Conservation (phyloP, 106 monocot species). For the Iris macrosiphon region DNA sequence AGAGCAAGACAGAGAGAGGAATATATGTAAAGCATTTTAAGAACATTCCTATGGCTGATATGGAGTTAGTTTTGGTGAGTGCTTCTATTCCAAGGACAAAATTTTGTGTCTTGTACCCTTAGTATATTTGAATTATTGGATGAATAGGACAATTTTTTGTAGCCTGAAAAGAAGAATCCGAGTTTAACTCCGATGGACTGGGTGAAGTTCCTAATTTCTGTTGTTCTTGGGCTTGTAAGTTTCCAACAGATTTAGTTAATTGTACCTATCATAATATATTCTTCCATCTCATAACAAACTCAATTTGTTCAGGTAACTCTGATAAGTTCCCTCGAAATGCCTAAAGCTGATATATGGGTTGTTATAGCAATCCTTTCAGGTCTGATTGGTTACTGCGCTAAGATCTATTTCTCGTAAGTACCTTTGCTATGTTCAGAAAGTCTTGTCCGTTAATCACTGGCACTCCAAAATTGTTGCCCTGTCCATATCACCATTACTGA, state of each 20-base stretch:
- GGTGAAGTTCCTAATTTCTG: slow-evolving; percentile 82
- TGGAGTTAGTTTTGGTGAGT: slow-evolving; percentile 94
- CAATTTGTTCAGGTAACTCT: slow-evolving; percentile 52
- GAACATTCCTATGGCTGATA: slow-evolving; percentile 97
- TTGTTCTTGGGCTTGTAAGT: slow-evolving; percentile 77
- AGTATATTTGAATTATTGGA: no score
- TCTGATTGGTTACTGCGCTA: slow-evolving; percentile 89
- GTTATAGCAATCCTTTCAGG: slow-evolving; percentile 84
- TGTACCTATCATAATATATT: not conserved
- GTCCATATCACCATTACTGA: no score
- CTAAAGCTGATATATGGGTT: slow-evolving; percentile 88
- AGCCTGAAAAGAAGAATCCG: slow-evolving; percentile 99
- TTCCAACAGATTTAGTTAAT: not conserved
- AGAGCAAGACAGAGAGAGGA: slow-evolving; percentile 56
- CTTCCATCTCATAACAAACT: slow-evolving; percentile 3
- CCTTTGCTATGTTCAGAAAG: no score
- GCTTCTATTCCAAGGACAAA: no score
- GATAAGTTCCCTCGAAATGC: slow-evolving; percentile 71
- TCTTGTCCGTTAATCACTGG: no score
- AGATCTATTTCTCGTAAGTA: slow-evolving; percentile 95
- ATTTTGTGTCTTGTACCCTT: no score
- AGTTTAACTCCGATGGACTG: slow-evolving; percentile 97
- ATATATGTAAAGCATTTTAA: slow-evolving; percentile 88
- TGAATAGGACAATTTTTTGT: slow-evolving; percentile 16
- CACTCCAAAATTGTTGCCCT: no score